Evolutionary conservation across 2,329 filamentous ascomycete genomes (phyloP).

Genomic region (Tolypocladium sp.): DNA sequence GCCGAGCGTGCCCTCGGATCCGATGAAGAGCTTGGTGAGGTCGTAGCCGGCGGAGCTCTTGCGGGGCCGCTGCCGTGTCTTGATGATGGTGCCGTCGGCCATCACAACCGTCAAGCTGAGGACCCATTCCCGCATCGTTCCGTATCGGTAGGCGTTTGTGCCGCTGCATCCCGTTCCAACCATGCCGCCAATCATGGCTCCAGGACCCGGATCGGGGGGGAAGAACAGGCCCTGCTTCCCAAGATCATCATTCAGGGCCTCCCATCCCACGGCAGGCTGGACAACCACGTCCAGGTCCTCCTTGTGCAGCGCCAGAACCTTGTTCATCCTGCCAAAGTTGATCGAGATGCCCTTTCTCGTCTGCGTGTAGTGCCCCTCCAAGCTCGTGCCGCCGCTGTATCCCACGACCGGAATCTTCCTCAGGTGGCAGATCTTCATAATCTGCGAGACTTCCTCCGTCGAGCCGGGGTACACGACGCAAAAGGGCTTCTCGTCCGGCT

Average conservation of each 20-base stretch:
- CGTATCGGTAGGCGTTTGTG: constrained; percentile 87
- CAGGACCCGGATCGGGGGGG: constrained; percentile 82
- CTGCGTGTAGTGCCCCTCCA: constrained; percentile 82
- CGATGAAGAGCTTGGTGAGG: constrained; percentile 80
- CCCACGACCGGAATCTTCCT: constrained; percentile 77
- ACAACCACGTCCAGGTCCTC: constrained; percentile 69
- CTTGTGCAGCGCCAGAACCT: constrained; percentile 67
- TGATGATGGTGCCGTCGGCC: constrained; percentile 82
- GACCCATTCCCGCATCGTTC: constrained; percentile 94
- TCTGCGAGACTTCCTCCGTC: constrained; percentile 74
- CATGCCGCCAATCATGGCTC: constrained; percentile 88
- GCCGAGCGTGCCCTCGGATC: constrained; percentile 83
- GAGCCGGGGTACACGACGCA: constrained; percentile 67
- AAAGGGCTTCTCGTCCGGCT: constrained; percentile 44
- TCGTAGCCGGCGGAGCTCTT: constrained; percentile 92
- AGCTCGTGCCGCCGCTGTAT: constrained; percentile 79
- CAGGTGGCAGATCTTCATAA: constrained; percentile 82
- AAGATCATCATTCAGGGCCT: constrained; percentile 71
- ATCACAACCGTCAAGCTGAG: constrained; percentile 78
- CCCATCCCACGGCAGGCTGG: constrained; percentile 80
- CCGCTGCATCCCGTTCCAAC: constrained; percentile 65
- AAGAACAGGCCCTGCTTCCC: constrained; percentile 73
- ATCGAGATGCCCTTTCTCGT: constrained; percentile 78
- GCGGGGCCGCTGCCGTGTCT: constrained; percentile 77
- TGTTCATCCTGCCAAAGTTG: constrained; percentile 80